Conservation (phyloP, 2,329 filamentous ascomycete genomes). For the Fusarium sp. region DNA sequence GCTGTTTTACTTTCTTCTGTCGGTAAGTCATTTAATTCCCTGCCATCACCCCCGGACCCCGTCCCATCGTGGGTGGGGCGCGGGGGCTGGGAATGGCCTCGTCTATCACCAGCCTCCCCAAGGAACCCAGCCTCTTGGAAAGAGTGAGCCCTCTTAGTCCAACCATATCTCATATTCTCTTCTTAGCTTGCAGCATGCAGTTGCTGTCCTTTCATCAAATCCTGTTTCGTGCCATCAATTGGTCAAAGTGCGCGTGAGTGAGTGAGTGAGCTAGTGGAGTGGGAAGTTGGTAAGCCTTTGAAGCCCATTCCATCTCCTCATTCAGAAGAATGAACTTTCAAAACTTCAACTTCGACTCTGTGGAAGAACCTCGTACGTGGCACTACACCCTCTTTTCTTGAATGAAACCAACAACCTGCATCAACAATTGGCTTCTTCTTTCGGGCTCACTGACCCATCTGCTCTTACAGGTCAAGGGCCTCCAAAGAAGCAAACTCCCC, state of each 20-base stretch:
- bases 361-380: conserved; percentile 53
- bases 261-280: conserved; percentile 49
- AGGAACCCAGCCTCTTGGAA: conserved; percentile 45
- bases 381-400: conserved; percentile 19
- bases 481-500: conserved; percentile 38
- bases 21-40: conserved; percentile 31
- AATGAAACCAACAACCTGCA: conserved; percentile 5
- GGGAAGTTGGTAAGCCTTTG: conserved; percentile 42
- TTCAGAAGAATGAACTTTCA: conserved; percentile 55
- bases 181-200: conserved; percentile 47
- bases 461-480: conserved; percentile 41
- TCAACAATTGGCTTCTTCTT: conserved; percentile 23
- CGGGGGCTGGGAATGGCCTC: conserved; percentile 44
- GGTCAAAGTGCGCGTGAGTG: conserved; percentile 43
- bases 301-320: conserved; percentile 25
- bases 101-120: conserved; percentile 39
- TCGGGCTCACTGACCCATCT: conserved; percentile 34
- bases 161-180: conserved; percentile 49
- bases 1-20: conserved; percentile 6
- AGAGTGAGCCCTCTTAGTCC: conserved; percentile 43
- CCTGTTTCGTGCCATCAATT: conserved; percentile 50
- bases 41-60: conserved; percentile 5
- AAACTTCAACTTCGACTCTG: conserved; percentile 51
- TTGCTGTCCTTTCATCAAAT: conserved; percentile 44
- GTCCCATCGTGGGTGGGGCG: conserved; percentile 37